A percentile compares a stretch with the other conserved stretches of the same genome.
Evolutionary conservation across 2,329 filamentous ascomycete species (phyloP).

Genomic region (Seiridium cupressi): DNA sequence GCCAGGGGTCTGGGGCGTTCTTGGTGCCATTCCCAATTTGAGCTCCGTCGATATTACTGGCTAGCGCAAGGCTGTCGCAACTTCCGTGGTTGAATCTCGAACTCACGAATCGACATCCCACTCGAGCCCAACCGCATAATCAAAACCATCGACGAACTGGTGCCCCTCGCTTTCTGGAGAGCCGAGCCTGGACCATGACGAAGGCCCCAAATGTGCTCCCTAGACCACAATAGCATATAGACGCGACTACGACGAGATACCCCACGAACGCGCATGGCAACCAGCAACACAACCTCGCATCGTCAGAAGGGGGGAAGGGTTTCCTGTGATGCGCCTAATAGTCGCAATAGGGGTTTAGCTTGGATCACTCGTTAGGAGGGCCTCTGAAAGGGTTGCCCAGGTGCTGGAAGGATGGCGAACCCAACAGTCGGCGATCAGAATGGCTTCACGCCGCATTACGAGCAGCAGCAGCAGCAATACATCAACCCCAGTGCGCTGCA

Average conservation of each 20-base stretch:
- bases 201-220: neutral
- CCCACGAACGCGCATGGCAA: constrained; percentile 6
- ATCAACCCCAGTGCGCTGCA: constrained; percentile 14
- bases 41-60: neutral
- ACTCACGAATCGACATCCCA: neutral
- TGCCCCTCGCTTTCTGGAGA: too few species aligned
- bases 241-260: neutral
- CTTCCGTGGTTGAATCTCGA: neutral
- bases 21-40: neutral
- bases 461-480: constrained; percentile 7
- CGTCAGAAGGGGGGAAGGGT: constrained; percentile 2
- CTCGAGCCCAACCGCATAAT: neutral
- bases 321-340: neutral
- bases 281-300: neutral
- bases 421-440: constrained; percentile 17
- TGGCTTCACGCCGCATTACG: constrained; percentile 22
- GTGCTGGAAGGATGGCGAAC: constrained; percentile 2
- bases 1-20: neutral
- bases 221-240: neutral
- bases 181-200: too few species aligned
- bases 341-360: neutral
- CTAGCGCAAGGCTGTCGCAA: constrained; percentile 13
- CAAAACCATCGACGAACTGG: neutral
- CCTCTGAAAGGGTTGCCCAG: neutral
- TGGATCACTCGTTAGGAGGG: neutral